Evolutionary conservation across 805 yeast genomes (phyloP), one percentile per base, ranked within the genome.

Genomic region (Candida qinlingensis): DNA sequence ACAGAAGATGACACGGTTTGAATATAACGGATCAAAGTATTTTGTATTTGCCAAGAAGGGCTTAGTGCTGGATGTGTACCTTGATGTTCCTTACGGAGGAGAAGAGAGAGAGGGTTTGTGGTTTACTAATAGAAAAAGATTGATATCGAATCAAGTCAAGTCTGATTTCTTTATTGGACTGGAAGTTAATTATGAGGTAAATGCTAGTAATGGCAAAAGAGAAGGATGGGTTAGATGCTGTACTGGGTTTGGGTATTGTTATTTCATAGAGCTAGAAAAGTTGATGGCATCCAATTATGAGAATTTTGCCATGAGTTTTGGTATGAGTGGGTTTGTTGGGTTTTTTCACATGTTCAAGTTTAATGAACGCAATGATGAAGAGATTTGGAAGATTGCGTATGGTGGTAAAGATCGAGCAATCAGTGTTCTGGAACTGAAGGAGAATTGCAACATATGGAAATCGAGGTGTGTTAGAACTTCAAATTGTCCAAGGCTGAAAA

Each of bases 361-460:
- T 8, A 40, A 31, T n/a, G 41, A 19, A 7, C 27, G 19, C 6
- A 2, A 7, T 7, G 39, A 41, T 10, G 43, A 35, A 6, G 44
- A 41, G 8, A 29, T 30, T 37, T 48, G 48, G 40, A 47, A 54
- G 10, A 48, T 59, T 2, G 42, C 53, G 5, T 44, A 37, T 39
- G 61, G 62, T 36, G 63, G 62, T 7, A 60, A 60, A 45, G 64
- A 57, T 42, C 37, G 61, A 2, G 61, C 54, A 13, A 39, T 58
- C 5, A 46, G 48, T 2, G 31, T 60, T 1, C 44, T 60, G 25
- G 61, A 57, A 11, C 33, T 57, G 37, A 54, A 51, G 6, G 47
- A 53, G 5, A 54, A 56, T 47, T 37, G 48, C 11, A 54, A 46
- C 36, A 41, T 54, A 3, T 60, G 64, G 64, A 58, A 50, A 39